Evolutionary conservation across 2,329 filamentous ascomycete species (phyloP), one percentile per base, ranked within the genome.

Genomic region (Ophiostoma quercus): DNA sequence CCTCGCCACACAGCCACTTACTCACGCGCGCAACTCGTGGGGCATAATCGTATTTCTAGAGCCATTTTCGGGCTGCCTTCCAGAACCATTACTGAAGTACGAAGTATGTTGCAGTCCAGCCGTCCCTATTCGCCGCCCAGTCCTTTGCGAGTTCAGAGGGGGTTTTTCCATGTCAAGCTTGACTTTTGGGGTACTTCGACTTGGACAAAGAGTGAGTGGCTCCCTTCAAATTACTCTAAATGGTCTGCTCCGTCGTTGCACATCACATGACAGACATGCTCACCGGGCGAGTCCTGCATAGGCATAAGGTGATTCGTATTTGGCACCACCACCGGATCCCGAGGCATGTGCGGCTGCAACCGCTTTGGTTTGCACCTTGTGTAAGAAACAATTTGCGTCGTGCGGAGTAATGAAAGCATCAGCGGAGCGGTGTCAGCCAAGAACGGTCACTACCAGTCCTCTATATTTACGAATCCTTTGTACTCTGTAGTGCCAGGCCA

Each of bases 291-390:
- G 14, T 47, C 51, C 51, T 57, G 16, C 9, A 25, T n/a, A 25
- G 51, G 51, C 51, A 54, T 54, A 54, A 22, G 1, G 19, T 54
- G 3, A 16, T 57, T 8, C 9, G n/a, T 57, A 25, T 57, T 25
- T 57, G 51, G n/a, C 43, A 19, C 51, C n/a, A 57, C 51, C 51
- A 25, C 51, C 51, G 22, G 22, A 57, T n/a, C 51, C 51, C 51
- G 51, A 57, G 51, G 51, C 51, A 57, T 57, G 22, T 25, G 51
- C 51, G 51, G 51, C 51, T 57, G 51, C 51, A 57, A 57, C 51
- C 51, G 51, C 51, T 8, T 12, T 57, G 19, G 43, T n/a, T 8
- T 47, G 43, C 43, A 43, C 41, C 47, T 54, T 54, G 47, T 19
- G 47, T n/a, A 57, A 41, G 2, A 29, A 29, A 41, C 9, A 9